A percentile compares a stretch with the other conserved stretches of the same genome.
Evolutionary conservation across 768 basidiomycete species (phyloP).

Genomic region (Hemileccinum rubropunctum): DNA sequence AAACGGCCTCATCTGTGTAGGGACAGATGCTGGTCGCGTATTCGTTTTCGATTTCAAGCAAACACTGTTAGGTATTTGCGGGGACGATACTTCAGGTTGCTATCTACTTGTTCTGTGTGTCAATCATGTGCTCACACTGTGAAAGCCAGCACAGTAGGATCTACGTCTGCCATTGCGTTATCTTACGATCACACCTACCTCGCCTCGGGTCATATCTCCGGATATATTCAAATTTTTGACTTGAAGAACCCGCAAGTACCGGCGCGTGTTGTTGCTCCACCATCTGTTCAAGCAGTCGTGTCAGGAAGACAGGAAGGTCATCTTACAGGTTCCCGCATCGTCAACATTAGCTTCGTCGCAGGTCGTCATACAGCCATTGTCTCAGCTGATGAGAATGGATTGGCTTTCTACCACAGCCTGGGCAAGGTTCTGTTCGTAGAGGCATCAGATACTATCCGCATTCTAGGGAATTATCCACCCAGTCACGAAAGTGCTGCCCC

Average conservation of each 20-base stretch:
- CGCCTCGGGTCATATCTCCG: constrained; percentile 82
- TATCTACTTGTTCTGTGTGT: constrained; percentile 7
- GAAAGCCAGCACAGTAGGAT: constrained; percentile 59
- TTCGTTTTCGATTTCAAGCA: constrained; percentile 92
- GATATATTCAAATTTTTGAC: constrained; percentile 85
- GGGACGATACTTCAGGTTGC: constrained; percentile 63
- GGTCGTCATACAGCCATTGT: constrained; percentile 91
- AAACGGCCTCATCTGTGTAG: constrained; percentile 87
- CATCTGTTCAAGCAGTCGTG: constrained; percentile 61
- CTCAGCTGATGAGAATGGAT: constrained; percentile 84
- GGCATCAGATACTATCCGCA: constrained; percentile 89
- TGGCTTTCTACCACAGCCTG: constrained; percentile 93
- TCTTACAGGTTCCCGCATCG: constrained; percentile 72
- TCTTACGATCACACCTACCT: constrained; percentile 94
- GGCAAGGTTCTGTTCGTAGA: constrained; percentile 95
- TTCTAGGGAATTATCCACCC: constrained; percentile 83
- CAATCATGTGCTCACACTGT: constrained; percentile 18
- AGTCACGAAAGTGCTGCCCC: constrained; percentile 3
- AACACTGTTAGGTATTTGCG: constrained; percentile 75
- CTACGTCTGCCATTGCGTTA: constrained; percentile 86
- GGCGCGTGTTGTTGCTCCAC: constrained; percentile 68
- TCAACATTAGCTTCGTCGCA: constrained; percentile 83
- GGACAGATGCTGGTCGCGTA: constrained; percentile 75
- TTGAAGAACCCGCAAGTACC: constrained; percentile 66
- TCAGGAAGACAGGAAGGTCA: constrained; percentile 86